Base-by-base conservation (phyloP, 257 asterid genomes). In the Ophiorrhiza pumila region DNA sequence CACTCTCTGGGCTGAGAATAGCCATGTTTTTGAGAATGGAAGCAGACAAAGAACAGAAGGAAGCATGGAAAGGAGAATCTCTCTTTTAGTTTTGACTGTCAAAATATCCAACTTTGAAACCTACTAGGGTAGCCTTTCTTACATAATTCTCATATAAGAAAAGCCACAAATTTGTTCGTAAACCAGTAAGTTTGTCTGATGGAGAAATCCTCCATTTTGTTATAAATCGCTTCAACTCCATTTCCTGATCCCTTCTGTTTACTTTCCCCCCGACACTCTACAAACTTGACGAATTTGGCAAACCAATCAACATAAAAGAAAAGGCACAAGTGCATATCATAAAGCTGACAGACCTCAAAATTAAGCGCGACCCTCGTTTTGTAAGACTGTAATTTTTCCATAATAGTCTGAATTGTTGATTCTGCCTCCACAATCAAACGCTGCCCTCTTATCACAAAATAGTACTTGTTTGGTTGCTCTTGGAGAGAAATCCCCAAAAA, bases 351-450 rank as follows among this genome's bases (percentile, higher is more conserved):
- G 66, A 91, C 97, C 96, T 94, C 98, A 73, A 94, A 94, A 79
- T 78, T 87, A 76, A 95, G 96, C 22, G 95, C 97, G 61, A 88
- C 89, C 69, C 97, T 81, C 14, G 93, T 90, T 79, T 85, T 95
- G 80, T 95, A 95, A 15, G 99, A 95, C 74, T 94, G 97, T 76
- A 90, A 79, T 79, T 90, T 91, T 79, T 94, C 99, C 99, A 94
- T 94, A 74, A 90, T 94, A 71, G 70, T 82, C 89, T 91, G 96
- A 74, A 94, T 88, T 49, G 84, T 84, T 12, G 92, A 79, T 39
- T 90, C 96, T 10, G 96, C 95, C 89, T 94, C 97, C 74, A 87
- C 83, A 50, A 94, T 88, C 65, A 91, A 78, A 46, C 91, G 83
- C 84, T 88, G 89, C 73, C 94, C 97, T 82, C 93, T 90, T 68